Evolutionary conservation across 1,139 yeast species (phyloP), one percentile per base, ranked within the genome.

Genomic region (Blastobotrys apis): DNA sequence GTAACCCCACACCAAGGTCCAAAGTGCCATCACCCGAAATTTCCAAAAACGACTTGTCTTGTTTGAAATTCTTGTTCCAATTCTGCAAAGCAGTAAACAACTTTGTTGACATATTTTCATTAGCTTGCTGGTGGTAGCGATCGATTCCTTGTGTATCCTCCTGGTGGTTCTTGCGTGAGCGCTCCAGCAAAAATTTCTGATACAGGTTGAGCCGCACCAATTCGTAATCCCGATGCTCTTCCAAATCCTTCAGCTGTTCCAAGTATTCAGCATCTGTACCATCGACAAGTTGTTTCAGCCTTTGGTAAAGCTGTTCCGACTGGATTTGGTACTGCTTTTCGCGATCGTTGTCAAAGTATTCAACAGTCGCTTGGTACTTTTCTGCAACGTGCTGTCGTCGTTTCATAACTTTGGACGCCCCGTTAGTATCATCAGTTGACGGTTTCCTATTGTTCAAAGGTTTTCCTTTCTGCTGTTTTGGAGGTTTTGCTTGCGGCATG

Each of bases 171-270:
- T 74, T 73, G 55, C 84, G 84, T 21, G 87, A 82, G 45, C 88
- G 71, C 47, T 81, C 78, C 3, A 86, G 83, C 63, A 88, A 85
- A 63, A 84, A 92, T 63, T 84, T 84, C 62, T 88, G 95, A 78
- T 88, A 85, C 32, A 88, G 69, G 43, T 87, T 71, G 44, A 90
- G 71, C 56, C 85, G 75, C 30, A 88, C 80, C 45, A 92, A 72
- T 56, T 86, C 95, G 52, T 78, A 75, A 64, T 92, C 98, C 44
- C 97, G 72, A 39, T 67, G 69, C 56, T 88, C 96, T 58, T 87
- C 95, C 30, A 84, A 65, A 53, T 81, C 83, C 32, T 73, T 68
- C 43, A 81, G 69, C 45, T 69, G 64, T 47, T 77, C 77, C 40
- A 77, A 53, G 49, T 74, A 79, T 41, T 77, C 78, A 27, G 75